Evolutionary conservation across 2,329 filamentous ascomycete genomes (phyloP).

Genomic region (Cercospora zeina): DNA sequence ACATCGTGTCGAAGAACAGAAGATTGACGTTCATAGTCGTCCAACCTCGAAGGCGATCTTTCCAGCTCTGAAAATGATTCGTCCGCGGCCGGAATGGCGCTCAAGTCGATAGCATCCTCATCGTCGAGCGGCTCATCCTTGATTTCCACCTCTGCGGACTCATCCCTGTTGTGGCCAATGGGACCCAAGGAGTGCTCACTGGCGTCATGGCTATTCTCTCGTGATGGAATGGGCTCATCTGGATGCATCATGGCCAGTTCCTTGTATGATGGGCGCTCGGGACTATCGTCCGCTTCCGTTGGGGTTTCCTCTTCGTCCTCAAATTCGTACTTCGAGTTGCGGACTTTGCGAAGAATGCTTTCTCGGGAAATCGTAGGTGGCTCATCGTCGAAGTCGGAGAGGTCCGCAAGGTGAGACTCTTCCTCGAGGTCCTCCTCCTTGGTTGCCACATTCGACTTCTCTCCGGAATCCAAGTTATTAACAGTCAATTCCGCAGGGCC

Average conservation of each 20-base stretch:
- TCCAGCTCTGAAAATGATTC: slow-evolving; percentile 55
- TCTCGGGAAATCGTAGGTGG: slow-evolving; percentile 85
- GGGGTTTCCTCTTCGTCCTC: slow-evolving; percentile 52
- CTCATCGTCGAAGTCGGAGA: slow-evolving; percentile 40
- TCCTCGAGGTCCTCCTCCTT: slow-evolving; percentile 37
- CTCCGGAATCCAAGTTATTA: slow-evolving; percentile 36
- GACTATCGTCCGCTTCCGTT: slow-evolving; percentile 27
- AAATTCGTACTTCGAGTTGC: slow-evolving; percentile 60
- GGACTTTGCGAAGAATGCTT: slow-evolving; percentile 86
- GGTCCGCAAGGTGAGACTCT: slow-evolving; percentile 39
- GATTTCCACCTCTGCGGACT: slow-evolving; percentile 68
- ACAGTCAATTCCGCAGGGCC: slow-evolving; percentile 48
- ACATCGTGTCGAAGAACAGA: slow-evolving; percentile 59
- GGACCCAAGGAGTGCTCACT: slow-evolving; percentile 32
- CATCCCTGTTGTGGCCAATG: slow-evolving; percentile 52
- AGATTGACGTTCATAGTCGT: slow-evolving; percentile 48
- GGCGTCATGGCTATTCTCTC: slow-evolving; percentile 60
- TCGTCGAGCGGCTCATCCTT: slow-evolving; percentile 59
- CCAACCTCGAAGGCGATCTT: slow-evolving; percentile 50
- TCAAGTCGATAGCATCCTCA: slow-evolving; percentile 64
- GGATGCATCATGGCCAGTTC: slow-evolving; percentile 68
- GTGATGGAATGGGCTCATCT: slow-evolving; percentile 84
- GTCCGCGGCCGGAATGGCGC: slow-evolving; percentile 56
- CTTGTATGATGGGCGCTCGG: slow-evolving; percentile 41
- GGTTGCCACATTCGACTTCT: slow-evolving; percentile 29